A percentile compares a stretch with the other conserved stretches of the same genome.
Conservation (phyloP, 148 eudicot genomes). For the Nyssa sinensis region DNA sequence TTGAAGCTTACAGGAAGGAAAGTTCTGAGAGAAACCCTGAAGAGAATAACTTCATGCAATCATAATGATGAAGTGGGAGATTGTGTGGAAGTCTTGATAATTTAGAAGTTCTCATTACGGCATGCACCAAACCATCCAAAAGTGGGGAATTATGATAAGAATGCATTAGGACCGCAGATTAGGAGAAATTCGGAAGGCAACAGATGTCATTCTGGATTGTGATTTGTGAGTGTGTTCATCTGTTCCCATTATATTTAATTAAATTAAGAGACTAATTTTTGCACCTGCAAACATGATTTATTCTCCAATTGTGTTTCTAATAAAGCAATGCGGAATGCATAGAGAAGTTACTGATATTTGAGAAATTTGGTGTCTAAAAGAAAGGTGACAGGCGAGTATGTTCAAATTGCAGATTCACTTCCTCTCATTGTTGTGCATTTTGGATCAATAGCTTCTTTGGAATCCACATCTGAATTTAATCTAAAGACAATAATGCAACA, state of each 20-base stretch:
- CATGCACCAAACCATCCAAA: background rate
- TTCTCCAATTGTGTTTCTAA: background rate
- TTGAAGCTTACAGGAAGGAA: slow-evolving; percentile 73
- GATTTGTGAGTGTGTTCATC: background rate
- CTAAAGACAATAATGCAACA: no score
- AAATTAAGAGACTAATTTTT: background rate
- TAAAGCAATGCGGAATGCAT: no score
- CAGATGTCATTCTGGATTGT: background rate
- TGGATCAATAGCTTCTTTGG: no score
- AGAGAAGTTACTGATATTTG: no score
- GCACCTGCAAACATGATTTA: background rate
- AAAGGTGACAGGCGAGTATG: no score
- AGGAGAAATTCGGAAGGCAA: background rate
- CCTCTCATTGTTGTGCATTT: no score
- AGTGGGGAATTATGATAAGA: background rate
- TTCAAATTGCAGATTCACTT: no score
- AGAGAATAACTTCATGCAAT: slow-evolving; percentile 12
- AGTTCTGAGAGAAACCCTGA: slow-evolving; percentile 26
- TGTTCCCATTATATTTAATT: background rate
- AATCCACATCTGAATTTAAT: no score
- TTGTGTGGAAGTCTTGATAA: background rate
- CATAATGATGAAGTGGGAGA: background rate
- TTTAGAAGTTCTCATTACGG: background rate
- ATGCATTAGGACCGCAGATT: background rate
- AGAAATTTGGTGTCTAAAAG: no score